Conservation (phyloP, 169 alveolate genomes). For the Plasmodium knowlesi region DNA sequence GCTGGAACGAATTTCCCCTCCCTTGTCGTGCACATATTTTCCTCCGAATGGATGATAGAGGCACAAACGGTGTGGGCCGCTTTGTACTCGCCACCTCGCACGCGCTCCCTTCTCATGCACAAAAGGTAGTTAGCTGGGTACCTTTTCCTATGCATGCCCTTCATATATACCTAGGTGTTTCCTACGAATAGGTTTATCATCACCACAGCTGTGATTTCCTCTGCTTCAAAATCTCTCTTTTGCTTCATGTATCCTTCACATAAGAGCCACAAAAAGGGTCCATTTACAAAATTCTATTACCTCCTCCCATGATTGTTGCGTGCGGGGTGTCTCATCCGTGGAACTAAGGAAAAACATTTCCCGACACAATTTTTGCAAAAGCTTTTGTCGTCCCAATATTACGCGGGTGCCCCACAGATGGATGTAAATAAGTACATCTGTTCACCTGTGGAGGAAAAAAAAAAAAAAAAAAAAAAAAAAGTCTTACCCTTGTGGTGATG, state of each 20-base stretch:
- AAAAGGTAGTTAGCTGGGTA: background rate
- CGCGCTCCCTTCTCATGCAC: background rate
- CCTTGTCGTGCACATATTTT: background rate
- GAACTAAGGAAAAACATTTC: too few species aligned
- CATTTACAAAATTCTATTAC: background rate
- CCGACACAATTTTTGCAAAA: too few species aligned
- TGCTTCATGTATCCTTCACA: background rate
- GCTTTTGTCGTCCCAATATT: too few species aligned
- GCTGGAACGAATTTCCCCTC: too few species aligned
- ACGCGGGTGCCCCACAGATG: background rate
- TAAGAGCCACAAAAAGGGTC: background rate
- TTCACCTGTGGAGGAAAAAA: background rate
- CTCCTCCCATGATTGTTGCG: background rate
- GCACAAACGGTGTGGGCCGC: background rate
- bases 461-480: too few species aligned
- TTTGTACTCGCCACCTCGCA: background rate
- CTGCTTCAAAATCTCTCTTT: background rate
- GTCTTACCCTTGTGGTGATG: background rate
- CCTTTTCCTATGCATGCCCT: background rate
- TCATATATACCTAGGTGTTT: background rate
- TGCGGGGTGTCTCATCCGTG: too few species aligned
- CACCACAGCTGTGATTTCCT: background rate
- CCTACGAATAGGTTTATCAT: background rate
- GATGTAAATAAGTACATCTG: background rate
- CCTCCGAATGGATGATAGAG: background rate